Base-by-base conservation (phyloP, 805 yeast genomes). In the Candida vartiovaarae region DNA sequence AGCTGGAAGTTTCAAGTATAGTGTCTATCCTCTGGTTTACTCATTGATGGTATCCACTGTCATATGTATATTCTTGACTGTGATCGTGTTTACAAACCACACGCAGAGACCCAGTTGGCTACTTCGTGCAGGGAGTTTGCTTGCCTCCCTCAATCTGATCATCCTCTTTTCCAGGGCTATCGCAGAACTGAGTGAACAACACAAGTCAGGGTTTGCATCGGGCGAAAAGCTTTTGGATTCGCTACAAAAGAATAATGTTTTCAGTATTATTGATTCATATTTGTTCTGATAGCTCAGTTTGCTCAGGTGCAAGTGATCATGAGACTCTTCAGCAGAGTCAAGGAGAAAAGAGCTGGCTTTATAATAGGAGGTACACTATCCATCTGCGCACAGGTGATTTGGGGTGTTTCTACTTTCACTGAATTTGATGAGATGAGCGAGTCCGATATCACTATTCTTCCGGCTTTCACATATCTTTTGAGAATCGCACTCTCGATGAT, bases 281-380 rank as follows among this genome's bases (percentile, higher is more conserved):
- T 77, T 11, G 78, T 78, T 6, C 56, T 80, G 9, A 52, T 82
- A 5, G 66, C 82, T 26, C 83, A 80, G 53, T 62, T 84, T 29
- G 75, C 82, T 41, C 90, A 84, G 59, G 86, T 83, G 1, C 86
- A 82, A 54, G 78, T 84, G 31, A 69, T 82, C 5, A 80, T 80
- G 75, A 67, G 88, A 42, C 59, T 83, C 28, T 84, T 84, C 52
- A 74, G 76, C 42, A 67, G 95, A 40, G 81, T 74, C 37, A 74
- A 73, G 44, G 95, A 86, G 60, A 82, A 80, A 54, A 67, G 87
- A 43, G 64, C 78, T 31, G 71, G 82, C 6, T 73, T 84, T 37
- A 64, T 74, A 39, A 64, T 76, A 23, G 95, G 95, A 1, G 63
- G 75, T 0, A 46, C 70, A 1, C 62, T 83, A 4, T 68, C 80